Base-by-base conservation (phyloP, 768 basidiomycete species). In the Boletus patriciae region DNA sequence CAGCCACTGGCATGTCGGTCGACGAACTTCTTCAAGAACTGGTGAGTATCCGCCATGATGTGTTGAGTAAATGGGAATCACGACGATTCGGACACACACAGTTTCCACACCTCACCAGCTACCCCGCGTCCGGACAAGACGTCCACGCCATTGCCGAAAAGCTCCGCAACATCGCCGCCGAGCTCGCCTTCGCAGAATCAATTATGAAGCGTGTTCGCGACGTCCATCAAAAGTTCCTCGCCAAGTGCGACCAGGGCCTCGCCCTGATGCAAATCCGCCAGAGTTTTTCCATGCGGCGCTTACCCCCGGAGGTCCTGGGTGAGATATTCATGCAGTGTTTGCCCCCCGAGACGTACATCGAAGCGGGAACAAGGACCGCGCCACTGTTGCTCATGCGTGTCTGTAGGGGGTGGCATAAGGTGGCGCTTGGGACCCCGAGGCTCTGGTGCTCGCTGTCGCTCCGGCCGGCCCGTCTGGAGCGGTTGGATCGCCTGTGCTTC, bases 301-400 rank as follows among this genome's bases (percentile, higher is more conserved):
- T 83, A 8, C 80, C 81, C 6, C 43, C 76, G 2, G 82, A 83
- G 62, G 63, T 83, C 4, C 72, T 75, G 31, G 72, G 74, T 36
- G 77, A 80, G 64, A 77, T 83, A 33, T 82, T 82, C 62, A 60
- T 63, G 10, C 68, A 71, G n/a, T 77, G 74, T 59, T 61, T 76
- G n/a, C 63, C 68, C 4, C 19, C 52, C 0, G 62, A 68, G 19
- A 51, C 62, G 0, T 34, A 34, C 46, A 59, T 65, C 31, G 72
- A 73, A 46, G 68, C 66, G 15, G 57, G 63, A 18, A 46, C 55
- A 10, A 34, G 27, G 2, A 51, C 62, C 2, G 74, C 73, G 0
- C 79, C 81, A 18, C 55, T 78, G 33, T 45, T 77, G 8, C 58
- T 82, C 21, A 68, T 75, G 19, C 64, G 66, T 38, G 75, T 83